Evolutionary conservation across 1,139 yeast species (phyloP), one percentile per base, ranked within the genome.

Genomic region (Pichia sp.): DNA sequence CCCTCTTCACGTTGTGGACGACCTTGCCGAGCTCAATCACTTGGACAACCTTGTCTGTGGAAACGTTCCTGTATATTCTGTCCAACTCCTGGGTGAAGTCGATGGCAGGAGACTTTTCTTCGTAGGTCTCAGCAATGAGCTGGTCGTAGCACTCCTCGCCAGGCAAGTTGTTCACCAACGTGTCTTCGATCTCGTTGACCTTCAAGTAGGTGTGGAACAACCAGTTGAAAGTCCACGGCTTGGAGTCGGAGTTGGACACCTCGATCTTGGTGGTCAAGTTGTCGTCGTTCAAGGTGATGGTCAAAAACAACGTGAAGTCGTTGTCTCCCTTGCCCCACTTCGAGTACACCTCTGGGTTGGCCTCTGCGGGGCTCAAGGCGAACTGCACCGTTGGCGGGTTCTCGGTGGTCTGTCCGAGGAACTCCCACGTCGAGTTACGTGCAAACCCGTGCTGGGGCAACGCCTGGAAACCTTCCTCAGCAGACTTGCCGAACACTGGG

Each of bases 391-490:
- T 81, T 59, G 85, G 79, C 30, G 85, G 86, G 51, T 73, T 67
- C 47, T 72, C 75, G 34, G 76, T 77, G 11, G 85, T 79, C 71
- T 89, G 95, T 38, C 99, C 99, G 57, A 93, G 75, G 64, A 90
- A 87, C 70, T 92, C 97, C 98, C 98, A 93, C 5, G 76, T 73
- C 5, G 93, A 84, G 69, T 81, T 87, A 70, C 99, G 79, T 15
- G 97, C 98, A 72, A 93, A 88, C 1, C 99, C 99, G 68, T 93
- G 99, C 73, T 93, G 98, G 13, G 97, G 97, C 62, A 93, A 79
- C 65, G 68, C 61, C 45, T 68, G 68, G 57, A 75, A 69, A 1
- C 71, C 73, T 10, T 54, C 74, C 61, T 75, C 69, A 59, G 77
- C 62, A 29, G 84, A 79, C 68, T 88, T 90, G 57, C 99, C 98